Conservation (phyloP, 2,329 filamentous ascomycete species). For the Scedosporium dehoogii region DNA sequence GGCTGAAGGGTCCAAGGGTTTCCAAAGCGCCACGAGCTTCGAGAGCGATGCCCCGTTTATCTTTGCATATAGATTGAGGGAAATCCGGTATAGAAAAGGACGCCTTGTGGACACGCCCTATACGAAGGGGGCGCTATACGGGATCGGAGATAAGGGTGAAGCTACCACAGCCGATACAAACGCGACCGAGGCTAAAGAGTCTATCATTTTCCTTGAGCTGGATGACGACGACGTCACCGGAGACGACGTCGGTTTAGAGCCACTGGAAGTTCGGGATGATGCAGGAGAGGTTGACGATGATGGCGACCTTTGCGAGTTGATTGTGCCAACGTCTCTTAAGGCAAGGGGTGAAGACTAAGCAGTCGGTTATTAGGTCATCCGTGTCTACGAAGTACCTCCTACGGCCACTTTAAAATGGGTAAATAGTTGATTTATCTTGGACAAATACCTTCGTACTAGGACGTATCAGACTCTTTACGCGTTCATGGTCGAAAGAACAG, state of each 20-base stretch:
- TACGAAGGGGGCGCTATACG: neutral
- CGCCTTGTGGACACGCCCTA: neutral
- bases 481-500: no score
- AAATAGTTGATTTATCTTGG: no score
- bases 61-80: neutral
- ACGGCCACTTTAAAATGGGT: no score
- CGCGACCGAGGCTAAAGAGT: neutral
- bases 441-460: no score
- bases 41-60: neutral
- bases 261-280: neutral
- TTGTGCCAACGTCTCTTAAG: neutral
- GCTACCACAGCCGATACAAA: neutral
- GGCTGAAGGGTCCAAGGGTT: neutral
- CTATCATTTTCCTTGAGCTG: neutral
- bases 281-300: neutral
- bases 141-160: neutral
- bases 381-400: no score
- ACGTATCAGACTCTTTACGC: no score
- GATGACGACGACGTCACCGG: neutral
- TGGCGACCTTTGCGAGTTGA: neutral
- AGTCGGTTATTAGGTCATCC: no score
- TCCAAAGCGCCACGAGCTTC: neutral
- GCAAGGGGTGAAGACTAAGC: no score
- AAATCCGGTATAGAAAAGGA: neutral
- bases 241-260: neutral